Base-by-base conservation (phyloP, 202 grass and related monocot species). In the Carex arenaria region DNA sequence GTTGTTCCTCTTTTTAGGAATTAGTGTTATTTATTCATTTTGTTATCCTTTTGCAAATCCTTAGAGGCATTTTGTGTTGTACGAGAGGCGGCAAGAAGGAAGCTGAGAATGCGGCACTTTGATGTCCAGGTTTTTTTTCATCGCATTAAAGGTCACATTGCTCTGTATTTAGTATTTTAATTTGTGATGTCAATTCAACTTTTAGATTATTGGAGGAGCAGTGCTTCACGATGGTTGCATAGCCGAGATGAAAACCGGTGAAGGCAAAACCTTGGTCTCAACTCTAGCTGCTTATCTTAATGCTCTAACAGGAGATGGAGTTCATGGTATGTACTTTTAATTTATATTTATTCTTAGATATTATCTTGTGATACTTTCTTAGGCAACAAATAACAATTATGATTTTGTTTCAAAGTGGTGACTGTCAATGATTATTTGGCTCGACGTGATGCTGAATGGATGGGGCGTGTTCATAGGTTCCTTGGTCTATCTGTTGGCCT, bases 351-450 rank as follows among this genome's bases (percentile, higher is more conserved):
- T 42, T 82, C 32, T 40, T 53, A 45, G 20, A 49, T 30, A 28
- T 82, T 10, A 73, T 45, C 3, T 57, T 85, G 82, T 85, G 69
- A 49, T 61, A 40, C 34, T 49, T 65, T 54, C 31, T 34, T 57
- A 34, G 72, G 51, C 74, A 42, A 34, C 30, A 85, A 15, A 55
- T 38, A 79, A 82, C 85, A 64, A 61, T 83, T 72, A 42, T 67
- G 59, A 49, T 34, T 81, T 81, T 60, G 14, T 43, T 5, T 70
- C 76, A 59, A 87, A 95, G 95, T 98, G 89, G 92, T 98, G 87
- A 98, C 95, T 88, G 95, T 95, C 83, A 98, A 98, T 93, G 92
- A 98, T 86, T 98, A 98, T 89, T 90, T 98, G 90, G 95, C 95
- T 45, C 86, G 89, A 79, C 88, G 95, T 60, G 95, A 98, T 95